A percentile compares a stretch with the other conserved stretches of the same genome.
Conservation (phyloP, 2,329 filamentous ascomycete species). For the Coccinonectria pachysandricola region DNA sequence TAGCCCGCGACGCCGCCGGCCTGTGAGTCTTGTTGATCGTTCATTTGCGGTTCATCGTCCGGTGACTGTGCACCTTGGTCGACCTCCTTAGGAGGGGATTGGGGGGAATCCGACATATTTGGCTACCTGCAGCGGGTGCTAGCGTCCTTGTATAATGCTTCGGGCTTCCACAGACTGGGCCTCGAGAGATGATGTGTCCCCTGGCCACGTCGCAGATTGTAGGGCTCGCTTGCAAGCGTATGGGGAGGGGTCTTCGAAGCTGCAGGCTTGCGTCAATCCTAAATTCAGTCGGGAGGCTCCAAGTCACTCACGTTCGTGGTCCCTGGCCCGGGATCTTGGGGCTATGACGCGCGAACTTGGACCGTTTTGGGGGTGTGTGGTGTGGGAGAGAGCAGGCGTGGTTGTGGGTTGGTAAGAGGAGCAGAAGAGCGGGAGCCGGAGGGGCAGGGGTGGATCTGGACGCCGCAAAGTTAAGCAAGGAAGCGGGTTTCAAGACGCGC, state of each 20-base stretch:
- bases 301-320: conserved; percentile 22
- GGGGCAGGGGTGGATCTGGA: conserved; percentile 15
- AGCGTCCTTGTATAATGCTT: conserved; percentile 49
- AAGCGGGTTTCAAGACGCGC: conserved; percentile 2
- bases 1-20: conserved; percentile 59
- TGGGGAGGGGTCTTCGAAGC: conserved; percentile 35
- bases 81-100: conserved; percentile 90
- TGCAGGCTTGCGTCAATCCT: conserved; percentile 47
- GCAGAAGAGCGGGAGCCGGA: conserved; percentile 11
- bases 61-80: conserved; percentile 87
- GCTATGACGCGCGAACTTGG: conserved; percentile 31
- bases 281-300: conserved; percentile 21
- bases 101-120: conserved; percentile 82
- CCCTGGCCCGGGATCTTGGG: conserved; percentile 30
- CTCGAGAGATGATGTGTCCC: conserved; percentile 49
- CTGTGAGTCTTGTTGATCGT: conserved; percentile 73
- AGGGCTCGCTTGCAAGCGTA: conserved; percentile 44
- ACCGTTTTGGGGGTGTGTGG: conserved; percentile 14
- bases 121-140: conserved; percentile 58
- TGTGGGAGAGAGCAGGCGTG: conserved; percentile 12
- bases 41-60: conserved; percentile 92
- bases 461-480: conserved; percentile 5
- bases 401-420: conserved; percentile 11
- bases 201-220: conserved; percentile 50
- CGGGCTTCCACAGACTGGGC: conserved; percentile 45